Conservation (phyloP, 208 protist genomes). For the Crithidia mellificae region DNA sequence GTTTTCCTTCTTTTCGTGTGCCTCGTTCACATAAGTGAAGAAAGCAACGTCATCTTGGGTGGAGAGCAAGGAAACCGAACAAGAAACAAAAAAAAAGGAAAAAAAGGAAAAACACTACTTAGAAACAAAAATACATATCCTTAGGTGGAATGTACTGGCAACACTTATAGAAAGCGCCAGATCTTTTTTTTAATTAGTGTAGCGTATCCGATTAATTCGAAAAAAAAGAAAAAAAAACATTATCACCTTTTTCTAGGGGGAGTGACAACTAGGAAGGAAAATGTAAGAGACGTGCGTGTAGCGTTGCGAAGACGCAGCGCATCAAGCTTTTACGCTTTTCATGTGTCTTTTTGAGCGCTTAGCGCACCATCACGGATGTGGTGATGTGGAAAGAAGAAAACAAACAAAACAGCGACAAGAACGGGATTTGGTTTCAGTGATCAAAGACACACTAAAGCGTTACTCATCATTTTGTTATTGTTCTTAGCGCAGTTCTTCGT, state of each 20-base stretch:
- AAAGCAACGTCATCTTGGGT: not conserved
- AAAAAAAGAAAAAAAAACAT: not conserved
- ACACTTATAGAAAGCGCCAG: slow-evolving; percentile 6
- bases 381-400: not conserved
- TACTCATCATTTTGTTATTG: no score
- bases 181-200: slow-evolving; percentile 7
- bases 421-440: no score
- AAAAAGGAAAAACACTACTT: slow-evolving; percentile 8
- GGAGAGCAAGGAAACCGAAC: slow-evolving; percentile 5
- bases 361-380: not conserved
- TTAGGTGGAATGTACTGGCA: slow-evolving; percentile 20
- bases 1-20: not conserved
- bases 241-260: not conserved
- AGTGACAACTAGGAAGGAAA: slow-evolving; percentile 7
- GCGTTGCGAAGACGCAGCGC: no score
- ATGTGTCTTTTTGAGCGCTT: no score
- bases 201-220: slow-evolving; percentile 1
- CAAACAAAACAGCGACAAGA: no score
- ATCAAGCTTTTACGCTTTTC: no score
- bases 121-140: slow-evolving; percentile 9
- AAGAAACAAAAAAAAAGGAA: slow-evolving; percentile 8
- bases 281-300: not conserved
- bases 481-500: no score
- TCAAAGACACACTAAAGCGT: no score
- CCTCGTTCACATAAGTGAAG: not conserved